phyloP scores from a whole-genome alignment of 805 yeast species.

The Candida andamanensis region DNA sequence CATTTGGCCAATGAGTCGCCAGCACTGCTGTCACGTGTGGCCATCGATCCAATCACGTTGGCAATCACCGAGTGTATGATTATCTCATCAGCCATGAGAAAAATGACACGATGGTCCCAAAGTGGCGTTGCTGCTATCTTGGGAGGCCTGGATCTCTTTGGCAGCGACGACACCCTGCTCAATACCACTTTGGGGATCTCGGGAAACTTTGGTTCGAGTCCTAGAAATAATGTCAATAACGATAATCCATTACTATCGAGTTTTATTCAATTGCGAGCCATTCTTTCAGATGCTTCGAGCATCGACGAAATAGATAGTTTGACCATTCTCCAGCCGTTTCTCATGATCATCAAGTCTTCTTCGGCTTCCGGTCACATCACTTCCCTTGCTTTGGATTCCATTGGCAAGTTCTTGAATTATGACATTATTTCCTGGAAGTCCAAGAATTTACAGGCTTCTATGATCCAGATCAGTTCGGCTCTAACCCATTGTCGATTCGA shows the following conservation, averaged over 20 bases:
- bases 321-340: slow-evolving; percentile 80
- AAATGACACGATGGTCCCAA: slow-evolving; percentile 59
- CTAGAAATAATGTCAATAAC: slow-evolving; percentile 3
- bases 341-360: slow-evolving; percentile 76
- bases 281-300: slow-evolving; percentile 50
- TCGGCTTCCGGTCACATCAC: slow-evolving; percentile 85
- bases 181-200: slow-evolving; percentile 15
- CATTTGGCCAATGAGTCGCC: no score
- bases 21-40: slow-evolving; percentile 9
- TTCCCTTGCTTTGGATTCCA: slow-evolving; percentile 67
- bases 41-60: slow-evolving; percentile 75
- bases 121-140: slow-evolving; percentile 81
- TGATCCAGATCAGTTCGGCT: slow-evolving; percentile 65
- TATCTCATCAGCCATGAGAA: slow-evolving; percentile 85
- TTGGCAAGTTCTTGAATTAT: slow-evolving; percentile 68
- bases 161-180: slow-evolving; percentile 32
- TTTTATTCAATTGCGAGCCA: slow-evolving; percentile 71
- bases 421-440: slow-evolving; percentile 56
- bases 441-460: slow-evolving; percentile 49
- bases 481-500: slow-evolving; percentile 93
- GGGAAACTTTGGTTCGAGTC: slow-evolving; percentile 1
- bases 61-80: slow-evolving; percentile 85
- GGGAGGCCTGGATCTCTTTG: slow-evolving; percentile 56
- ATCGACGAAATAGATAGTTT: slow-evolving; percentile 60
- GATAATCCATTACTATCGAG: slow-evolving; percentile 67